These are phyloP conservation scores for Aspergillus sclerotiicarbonarius DNA, from an alignment of 495 filamentous ascomycete genomes.

Conservation along the genomic window DNA sequence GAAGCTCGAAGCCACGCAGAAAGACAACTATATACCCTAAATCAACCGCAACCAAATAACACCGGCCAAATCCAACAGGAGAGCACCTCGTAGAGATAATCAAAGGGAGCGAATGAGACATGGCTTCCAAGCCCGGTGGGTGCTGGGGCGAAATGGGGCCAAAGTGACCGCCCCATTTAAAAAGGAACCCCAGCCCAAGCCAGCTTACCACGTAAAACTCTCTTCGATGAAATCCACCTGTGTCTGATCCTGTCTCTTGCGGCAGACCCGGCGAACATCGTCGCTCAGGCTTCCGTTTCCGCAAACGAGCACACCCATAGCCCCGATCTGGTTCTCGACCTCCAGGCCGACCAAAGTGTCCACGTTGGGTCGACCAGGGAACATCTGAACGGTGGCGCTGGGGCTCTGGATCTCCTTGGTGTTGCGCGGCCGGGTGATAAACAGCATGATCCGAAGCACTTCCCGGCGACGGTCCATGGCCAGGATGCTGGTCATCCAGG, in stretches of 20 bases:
- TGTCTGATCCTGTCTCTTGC: slow-evolving; percentile 58
- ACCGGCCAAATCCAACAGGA: neutral
- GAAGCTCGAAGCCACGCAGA: neutral
- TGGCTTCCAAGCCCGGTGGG: neutral
- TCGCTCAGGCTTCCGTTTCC: slow-evolving; percentile 82
- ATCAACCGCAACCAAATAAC: neutral
- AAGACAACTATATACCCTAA: neutral
- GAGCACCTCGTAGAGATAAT: neutral
- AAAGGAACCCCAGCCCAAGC: neutral
- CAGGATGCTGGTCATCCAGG: slow-evolving; percentile 89
- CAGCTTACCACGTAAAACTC: slow-evolving; percentile 83
- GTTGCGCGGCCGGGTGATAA: slow-evolving; percentile 78
- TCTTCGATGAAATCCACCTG: slow-evolving; percentile 86
- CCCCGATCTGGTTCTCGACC: slow-evolving; percentile 71
- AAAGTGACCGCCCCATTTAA: neutral
- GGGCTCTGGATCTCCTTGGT: slow-evolving; percentile 69
- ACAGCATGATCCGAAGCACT: slow-evolving; percentile 78
- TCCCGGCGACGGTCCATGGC: slow-evolving; percentile 73
- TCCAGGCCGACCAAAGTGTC: slow-evolving; percentile 73
- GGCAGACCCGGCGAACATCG: slow-evolving; percentile 73
- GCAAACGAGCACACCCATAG: slow-evolving; percentile 88
- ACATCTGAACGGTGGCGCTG: slow-evolving; percentile 77
- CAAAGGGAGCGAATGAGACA: neutral
- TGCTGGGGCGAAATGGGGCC: neutral
- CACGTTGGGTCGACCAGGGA: slow-evolving; percentile 78